A percentile compares a stretch with the other conserved stretches of the same genome.
Conservation (phyloP, 306 rosid species). For the Boehmeria nivea region DNA sequence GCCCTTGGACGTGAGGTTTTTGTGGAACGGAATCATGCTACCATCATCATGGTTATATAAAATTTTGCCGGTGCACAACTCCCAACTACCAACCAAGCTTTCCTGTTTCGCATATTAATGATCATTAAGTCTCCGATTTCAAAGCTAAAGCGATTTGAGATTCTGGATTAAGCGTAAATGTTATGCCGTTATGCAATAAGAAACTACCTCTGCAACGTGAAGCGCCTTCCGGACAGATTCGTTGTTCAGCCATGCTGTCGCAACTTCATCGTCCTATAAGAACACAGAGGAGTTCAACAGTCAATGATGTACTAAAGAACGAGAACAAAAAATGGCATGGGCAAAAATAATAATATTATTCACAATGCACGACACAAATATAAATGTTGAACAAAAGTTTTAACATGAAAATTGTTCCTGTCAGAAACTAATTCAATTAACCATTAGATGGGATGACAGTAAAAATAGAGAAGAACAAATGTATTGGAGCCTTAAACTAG, state of each 20-base stretch:
- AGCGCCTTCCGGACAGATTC: slow-evolving; percentile 64
- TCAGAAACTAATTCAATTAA: too few species aligned
- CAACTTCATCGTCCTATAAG: slow-evolving; percentile 60
- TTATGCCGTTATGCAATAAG: not conserved
- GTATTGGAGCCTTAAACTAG: too few species aligned
- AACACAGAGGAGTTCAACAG: not conserved
- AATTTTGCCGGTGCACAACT: slow-evolving; percentile 49
- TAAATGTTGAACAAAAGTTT: too few species aligned
- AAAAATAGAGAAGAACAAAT: too few species aligned
- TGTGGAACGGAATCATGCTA: slow-evolving; percentile 85
- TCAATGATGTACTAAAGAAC: not conserved
- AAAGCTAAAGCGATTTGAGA: too few species aligned
- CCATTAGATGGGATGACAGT: too few species aligned
- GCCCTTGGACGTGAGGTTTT: slow-evolving; percentile 70
- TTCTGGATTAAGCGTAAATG: not conserved
- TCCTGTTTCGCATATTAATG: slow-evolving; percentile 28
- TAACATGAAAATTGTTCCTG: too few species aligned
- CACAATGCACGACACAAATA: too few species aligned
- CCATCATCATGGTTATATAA: slow-evolving; percentile 53
- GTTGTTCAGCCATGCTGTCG: slow-evolving; percentile 73
- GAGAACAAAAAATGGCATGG: slow-evolving; percentile 1
- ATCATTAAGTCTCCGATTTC: slow-evolving; percentile 4
- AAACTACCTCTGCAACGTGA: slow-evolving; percentile 56
- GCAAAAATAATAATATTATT: not conserved
- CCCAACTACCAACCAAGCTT: slow-evolving; percentile 54